Percentiles rank a stretch among this genome's conserved stretches.
Conservation (phyloP, 345 rosid species). For the Moricandia arvensis region DNA sequence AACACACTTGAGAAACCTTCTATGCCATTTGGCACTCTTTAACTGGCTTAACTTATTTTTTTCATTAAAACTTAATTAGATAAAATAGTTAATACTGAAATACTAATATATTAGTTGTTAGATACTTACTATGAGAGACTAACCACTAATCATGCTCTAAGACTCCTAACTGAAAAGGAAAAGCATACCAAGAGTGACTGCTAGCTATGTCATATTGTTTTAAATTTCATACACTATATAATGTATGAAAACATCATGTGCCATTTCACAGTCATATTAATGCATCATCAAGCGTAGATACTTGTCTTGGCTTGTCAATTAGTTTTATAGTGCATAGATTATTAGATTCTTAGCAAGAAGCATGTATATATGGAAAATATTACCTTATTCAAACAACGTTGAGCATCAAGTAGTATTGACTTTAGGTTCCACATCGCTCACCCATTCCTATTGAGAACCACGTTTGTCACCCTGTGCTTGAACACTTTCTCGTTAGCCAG, state of each 20-base stretch:
- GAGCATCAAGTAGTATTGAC: conserved; percentile 77
- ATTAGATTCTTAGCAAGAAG: too few relatives aligned
- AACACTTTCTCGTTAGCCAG: conserved; percentile 84
- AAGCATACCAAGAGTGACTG: neutral
- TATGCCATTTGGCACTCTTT: too few relatives aligned
- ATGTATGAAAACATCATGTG: neutral
- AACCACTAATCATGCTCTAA: too few relatives aligned
- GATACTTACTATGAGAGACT: too few relatives aligned
- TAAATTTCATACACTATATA: neutral
- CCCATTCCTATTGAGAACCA: conserved; percentile 97
- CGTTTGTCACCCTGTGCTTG: conserved; percentile 88
- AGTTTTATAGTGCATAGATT: too few relatives aligned
- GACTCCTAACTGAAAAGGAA: neutral
- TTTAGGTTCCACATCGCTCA: conserved; percentile 91
- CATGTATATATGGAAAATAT: too few relatives aligned
- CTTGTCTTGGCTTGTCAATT: too few relatives aligned
- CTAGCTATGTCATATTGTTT: neutral
- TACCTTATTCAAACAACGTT: conserved; percentile 49
- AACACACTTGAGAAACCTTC: too few relatives aligned
- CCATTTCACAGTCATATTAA: neutral
- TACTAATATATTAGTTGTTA: too few relatives aligned
- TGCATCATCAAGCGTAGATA: neutral
- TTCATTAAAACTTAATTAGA: too few relatives aligned
- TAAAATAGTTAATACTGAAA: too few relatives aligned
- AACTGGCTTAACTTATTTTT: too few relatives aligned